Evolutionary conservation across 768 basidiomycete species (phyloP).

Genomic region (Boletus tylopilopsis): DNA sequence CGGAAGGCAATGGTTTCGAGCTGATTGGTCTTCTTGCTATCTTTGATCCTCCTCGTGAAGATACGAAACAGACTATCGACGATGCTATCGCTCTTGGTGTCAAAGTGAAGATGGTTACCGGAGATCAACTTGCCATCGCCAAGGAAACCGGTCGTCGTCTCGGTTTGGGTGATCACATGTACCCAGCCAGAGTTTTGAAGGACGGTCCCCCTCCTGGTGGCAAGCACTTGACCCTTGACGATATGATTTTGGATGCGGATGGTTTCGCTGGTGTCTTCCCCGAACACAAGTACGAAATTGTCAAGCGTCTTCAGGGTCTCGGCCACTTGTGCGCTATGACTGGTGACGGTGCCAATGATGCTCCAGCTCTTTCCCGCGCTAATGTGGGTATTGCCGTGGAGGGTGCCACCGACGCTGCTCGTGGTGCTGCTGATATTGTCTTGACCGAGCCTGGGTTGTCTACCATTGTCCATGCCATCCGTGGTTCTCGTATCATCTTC

Average conservation of each 20-base stretch:
- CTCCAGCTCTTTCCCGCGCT: slow-evolving; percentile 94
- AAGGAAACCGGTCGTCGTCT: slow-evolving; percentile 99
- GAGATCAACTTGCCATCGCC: slow-evolving; percentile 98
- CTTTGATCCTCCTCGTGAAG: slow-evolving; percentile 96
- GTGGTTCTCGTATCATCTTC: slow-evolving; percentile 98
- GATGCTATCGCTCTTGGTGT: slow-evolving; percentile 95
- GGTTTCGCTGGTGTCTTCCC: slow-evolving; percentile 99
- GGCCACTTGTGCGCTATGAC: slow-evolving; percentile 98
- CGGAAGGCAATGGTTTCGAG: slow-evolving; percentile 94
- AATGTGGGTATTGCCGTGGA: slow-evolving; percentile 99
- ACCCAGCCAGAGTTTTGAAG: slow-evolving; percentile 98
- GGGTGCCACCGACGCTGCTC: slow-evolving; percentile 97
- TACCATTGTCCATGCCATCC: slow-evolving; percentile 98
- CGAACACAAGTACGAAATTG: slow-evolving; percentile 99
- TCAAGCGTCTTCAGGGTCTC: slow-evolving; percentile 95
- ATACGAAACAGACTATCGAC: slow-evolving; percentile 99
- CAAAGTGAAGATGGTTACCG: slow-evolving; percentile 99
- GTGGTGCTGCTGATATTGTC: slow-evolving; percentile 98
- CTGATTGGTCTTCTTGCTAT: slow-evolving; percentile 96
- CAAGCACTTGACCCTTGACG: slow-evolving; percentile 82
- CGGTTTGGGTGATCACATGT: slow-evolving; percentile 99
- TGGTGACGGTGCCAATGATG: slow-evolving; percentile 99
- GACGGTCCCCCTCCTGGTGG: slow-evolving; percentile 87
- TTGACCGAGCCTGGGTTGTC: slow-evolving; percentile 98
- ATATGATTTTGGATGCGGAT: slow-evolving; percentile 99